These are phyloP conservation scores for Suillus fuscotomentosus DNA, from an alignment of 768 basidiomycete genomes.

Conservation along the genomic window DNA sequence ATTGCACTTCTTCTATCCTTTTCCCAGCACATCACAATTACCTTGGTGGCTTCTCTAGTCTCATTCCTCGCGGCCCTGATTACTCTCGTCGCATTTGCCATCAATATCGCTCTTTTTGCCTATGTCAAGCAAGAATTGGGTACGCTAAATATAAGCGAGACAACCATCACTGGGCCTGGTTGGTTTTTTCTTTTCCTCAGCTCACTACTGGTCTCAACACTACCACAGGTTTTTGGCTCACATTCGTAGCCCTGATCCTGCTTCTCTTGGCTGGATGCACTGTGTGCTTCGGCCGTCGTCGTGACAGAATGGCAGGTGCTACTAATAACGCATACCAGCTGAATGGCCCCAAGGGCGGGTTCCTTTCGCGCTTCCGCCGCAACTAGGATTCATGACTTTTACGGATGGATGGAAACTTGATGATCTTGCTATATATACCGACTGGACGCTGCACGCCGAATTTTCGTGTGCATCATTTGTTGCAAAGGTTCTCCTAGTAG, in stretches of 20 bases:
- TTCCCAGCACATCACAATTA: slow-evolving; percentile 50
- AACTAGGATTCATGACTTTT: slow-evolving; percentile 18
- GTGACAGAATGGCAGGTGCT: slow-evolving; percentile 47
- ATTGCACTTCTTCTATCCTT: slow-evolving; percentile 63
- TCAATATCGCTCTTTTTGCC: slow-evolving; percentile 73
- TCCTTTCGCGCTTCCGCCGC: slow-evolving; percentile 40
- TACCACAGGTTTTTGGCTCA: slow-evolving; percentile 68
- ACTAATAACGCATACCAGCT: slow-evolving; percentile 20
- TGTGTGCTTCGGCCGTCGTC: slow-evolving; percentile 67
- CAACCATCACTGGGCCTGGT: slow-evolving; percentile 66
- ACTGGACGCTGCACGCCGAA: not conserved
- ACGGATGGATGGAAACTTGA: not conserved
- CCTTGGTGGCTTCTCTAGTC: slow-evolving; percentile 42
- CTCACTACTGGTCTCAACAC: slow-evolving; percentile 5
- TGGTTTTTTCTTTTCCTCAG: slow-evolving; percentile 17
- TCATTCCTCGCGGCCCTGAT: slow-evolving; percentile 70
- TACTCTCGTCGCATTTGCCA: slow-evolving; percentile 69
- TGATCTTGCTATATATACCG: not conserved
- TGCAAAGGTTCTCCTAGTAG: not conserved
- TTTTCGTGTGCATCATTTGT: not conserved
- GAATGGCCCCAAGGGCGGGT: slow-evolving; percentile 20
- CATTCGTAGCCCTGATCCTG: slow-evolving; percentile 63
- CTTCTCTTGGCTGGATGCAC: slow-evolving; percentile 64
- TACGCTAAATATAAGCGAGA: slow-evolving; percentile 43
- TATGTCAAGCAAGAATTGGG: slow-evolving; percentile 58